Base-by-base conservation (phyloP, 2,329 filamentous ascomycete species). In the Gremmenia infestans region DNA sequence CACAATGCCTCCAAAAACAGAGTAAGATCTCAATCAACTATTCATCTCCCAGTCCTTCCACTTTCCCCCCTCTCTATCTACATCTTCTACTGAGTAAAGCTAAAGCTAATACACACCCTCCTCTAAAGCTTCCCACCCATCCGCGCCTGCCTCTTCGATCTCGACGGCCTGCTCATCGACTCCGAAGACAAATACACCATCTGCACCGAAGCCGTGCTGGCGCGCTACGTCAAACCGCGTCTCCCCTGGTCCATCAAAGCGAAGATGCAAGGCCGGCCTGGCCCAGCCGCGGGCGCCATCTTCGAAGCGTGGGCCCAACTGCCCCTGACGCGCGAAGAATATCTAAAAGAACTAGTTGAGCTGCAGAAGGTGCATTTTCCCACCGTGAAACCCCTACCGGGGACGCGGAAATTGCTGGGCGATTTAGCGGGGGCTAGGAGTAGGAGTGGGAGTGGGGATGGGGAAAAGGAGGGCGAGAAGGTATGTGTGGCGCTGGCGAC, bases 191-290 rank as follows among this genome's bases (percentile, higher is more conserved):
- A 97, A 54, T 97, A 97, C 78, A 94, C 91, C 0, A 71, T 82
- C 25, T 88, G 89, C 73, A 88, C 91, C 59, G 97, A 99, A 74
- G 78, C 83, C 23, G 81, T 97, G 39, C 85, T 99, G 40, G 78
- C 80, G 55, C 85, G 88, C 68, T 90, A 94, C 72, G 81, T 80
- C 66, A 84, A 83, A 50, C 87, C 89, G 1, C 71, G 76, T 14
- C 78, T 97, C n/a, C 93, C 94, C 0, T 97, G 94, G 94, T 85
- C 83, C 59, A 85, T 99, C 75, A 97, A 97, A 78, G 92, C 94
- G 9, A 88, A 91, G 72, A 77, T 97, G 14, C 59, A 69, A 65
- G 69, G 69, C 22, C 63, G 67, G 1, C 67, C 69, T 2, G 67
- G 63, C 8, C 55, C 64, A 5, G 46, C 61, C 1, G 79, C 86